Conservation (phyloP, 1,139 yeast species). For the Lodderomyces theae region DNA sequence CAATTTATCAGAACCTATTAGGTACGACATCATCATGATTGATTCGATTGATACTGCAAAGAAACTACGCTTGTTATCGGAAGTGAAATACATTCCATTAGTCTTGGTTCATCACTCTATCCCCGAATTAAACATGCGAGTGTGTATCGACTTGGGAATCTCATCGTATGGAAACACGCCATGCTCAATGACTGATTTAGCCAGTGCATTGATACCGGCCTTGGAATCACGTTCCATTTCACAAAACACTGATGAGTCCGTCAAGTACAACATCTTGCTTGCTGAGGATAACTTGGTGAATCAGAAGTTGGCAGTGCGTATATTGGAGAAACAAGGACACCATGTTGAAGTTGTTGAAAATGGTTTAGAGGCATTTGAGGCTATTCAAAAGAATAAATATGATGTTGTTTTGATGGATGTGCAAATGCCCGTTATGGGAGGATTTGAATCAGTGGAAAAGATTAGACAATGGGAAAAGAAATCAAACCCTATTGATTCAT, state of each 20-base stretch:
- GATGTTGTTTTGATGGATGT: constrained; percentile 91
- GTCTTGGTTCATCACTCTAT: constrained; percentile 74
- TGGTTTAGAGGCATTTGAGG: constrained; percentile 79
- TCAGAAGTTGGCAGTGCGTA: constrained; percentile 81
- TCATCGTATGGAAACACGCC: constrained; percentile 88
- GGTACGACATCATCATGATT: constrained; percentile 76
- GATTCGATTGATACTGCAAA: constrained; percentile 77
- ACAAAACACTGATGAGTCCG: constrained; percentile 74
- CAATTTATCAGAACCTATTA: constrained; percentile 51
- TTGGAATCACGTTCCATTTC: constrained; percentile 80
- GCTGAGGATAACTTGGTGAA: constrained; percentile 88
- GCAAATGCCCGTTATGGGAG: constrained; percentile 95
- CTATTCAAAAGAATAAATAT: constrained; percentile 60
- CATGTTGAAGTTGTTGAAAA: constrained; percentile 80
- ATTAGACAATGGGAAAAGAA: constrained; percentile 87
- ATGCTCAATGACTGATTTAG: constrained; percentile 75
- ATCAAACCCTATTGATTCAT: constrained; percentile 67
- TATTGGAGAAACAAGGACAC: constrained; percentile 80
- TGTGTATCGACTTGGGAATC: constrained; percentile 81
- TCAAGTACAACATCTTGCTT: constrained; percentile 67
- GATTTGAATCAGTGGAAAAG: constrained; percentile 84
- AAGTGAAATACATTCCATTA: constrained; percentile 78
- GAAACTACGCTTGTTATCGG: constrained; percentile 62
- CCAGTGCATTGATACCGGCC: constrained; percentile 81
- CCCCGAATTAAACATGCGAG: constrained; percentile 76